Base-by-base conservation (phyloP, 148 eudicot genomes). In the Vaccinium darrowii region DNA sequence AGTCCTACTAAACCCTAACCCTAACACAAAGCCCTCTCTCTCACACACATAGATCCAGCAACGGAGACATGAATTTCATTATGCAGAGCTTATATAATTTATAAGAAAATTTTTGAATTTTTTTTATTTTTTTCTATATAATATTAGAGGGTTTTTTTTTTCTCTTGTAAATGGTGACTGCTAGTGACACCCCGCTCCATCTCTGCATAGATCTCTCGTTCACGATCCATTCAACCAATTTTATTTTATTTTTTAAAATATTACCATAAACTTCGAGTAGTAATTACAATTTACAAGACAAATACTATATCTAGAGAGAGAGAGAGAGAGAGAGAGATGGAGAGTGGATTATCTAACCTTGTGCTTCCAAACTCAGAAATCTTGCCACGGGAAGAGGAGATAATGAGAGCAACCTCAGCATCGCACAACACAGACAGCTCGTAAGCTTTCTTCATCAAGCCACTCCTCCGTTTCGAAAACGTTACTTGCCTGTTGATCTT, bases 381-480 rank as follows among this genome's bases (percentile, higher is more conserved):
- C 77, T 73, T 73, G 21, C 77, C 77, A 6, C 77, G 77, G 11
- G 10, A 16, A 3, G 77, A 73, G 77, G 21, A 73, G 77, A 73
- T 36, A 51, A 73, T 33, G 9, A 73, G 77, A 39, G 77, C 77
- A 18, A 73, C 77, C 49, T 73, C 77, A 16, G 50, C 77, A 16
- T 73, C 77, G n/a, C 77, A 73, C 49, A 73, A 16, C 21, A 73
- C 50, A 43, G 77, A 73, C 51, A 73, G 50, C 77, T 73, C 50
- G 77, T 39, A 73, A 7, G 77, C 77, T 73, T 73, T 73, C 77
- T 73, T 73, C 49, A 73, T 36, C 77, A 73, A 43, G 3, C 77
- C 77, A 7, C 18, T 73, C 51, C 77, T 43, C n/a, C 77, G 77
- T 16, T 73, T 73, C 49, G 77, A 73, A 9, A 73, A 73, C 49